Percentiles rank a stretch among this genome's conserved stretches.
Evolutionary conservation across 768 basidiomycete species (phyloP).

Genomic region (Thelephora aurantiotincta): DNA sequence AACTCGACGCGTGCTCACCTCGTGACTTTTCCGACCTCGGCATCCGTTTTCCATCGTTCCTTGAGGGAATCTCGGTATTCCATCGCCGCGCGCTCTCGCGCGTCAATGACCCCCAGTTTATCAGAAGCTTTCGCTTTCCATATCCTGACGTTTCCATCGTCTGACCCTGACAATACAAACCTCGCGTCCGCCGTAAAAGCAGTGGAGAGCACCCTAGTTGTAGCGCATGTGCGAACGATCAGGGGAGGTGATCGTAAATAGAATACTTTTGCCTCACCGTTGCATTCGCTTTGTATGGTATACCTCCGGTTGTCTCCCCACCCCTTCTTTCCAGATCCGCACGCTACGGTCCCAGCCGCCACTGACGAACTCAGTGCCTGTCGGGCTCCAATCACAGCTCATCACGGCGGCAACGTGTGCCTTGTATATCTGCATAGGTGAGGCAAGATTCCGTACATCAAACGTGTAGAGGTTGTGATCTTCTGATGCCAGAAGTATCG

Average conservation of each 20-base stretch:
- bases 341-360: slow-evolving; percentile 95
- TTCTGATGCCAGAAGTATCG: slow-evolving; percentile 89
- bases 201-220: slow-evolving; percentile 68
- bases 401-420: slow-evolving; percentile 94
- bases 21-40: slow-evolving; percentile 66
- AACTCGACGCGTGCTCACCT: slow-evolving; percentile 36
- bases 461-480: slow-evolving; percentile 98
- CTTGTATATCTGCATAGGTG: slow-evolving; percentile 90
- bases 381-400: slow-evolving; percentile 96
- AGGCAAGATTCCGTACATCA: slow-evolving; percentile 73
- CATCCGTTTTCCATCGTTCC: slow-evolving; percentile 79
- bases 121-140: slow-evolving; percentile 94
- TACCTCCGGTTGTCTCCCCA: slow-evolving; percentile 70
- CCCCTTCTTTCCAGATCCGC: slow-evolving; percentile 82
- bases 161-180: slow-evolving; percentile 82
- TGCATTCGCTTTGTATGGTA: slow-evolving; percentile 99
- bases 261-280: slow-evolving; percentile 32
- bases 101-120: slow-evolving; percentile 82
- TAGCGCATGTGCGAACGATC: neutral
- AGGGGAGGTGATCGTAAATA: neutral
- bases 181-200: slow-evolving; percentile 83
- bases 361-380: slow-evolving; percentile 88
- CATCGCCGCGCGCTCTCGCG: slow-evolving; percentile 79
- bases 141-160: slow-evolving; percentile 88
- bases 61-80: slow-evolving; percentile 86